Evolutionary conservation across 768 basidiomycete species (phyloP).

Genomic region (Macrolepiota albuminosa): DNA sequence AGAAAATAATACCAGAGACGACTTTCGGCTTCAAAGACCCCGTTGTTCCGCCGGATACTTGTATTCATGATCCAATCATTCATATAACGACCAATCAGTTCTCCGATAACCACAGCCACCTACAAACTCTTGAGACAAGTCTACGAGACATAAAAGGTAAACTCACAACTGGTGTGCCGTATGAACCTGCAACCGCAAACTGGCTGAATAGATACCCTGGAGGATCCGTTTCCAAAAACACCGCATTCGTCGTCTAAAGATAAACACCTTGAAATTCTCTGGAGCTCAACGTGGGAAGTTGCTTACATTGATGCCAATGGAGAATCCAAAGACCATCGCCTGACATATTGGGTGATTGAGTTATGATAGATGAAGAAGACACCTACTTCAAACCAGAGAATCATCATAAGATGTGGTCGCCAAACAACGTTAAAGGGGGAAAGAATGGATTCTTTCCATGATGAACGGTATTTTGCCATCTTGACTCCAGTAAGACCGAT

Average conservation of each 20-base stretch:
- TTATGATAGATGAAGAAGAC: neutral
- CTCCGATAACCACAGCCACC: conserved; percentile 34
- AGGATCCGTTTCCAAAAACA: conserved; percentile 20
- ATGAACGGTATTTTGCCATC: conserved; percentile 37
- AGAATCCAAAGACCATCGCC: conserved; percentile 27
- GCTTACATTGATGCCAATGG: conserved; percentile 33
- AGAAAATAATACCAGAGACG: conserved; percentile 38
- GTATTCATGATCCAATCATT: conserved; percentile 32
- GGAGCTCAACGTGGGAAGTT: neutral
- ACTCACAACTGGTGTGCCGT: conserved; percentile 34
- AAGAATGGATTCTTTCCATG: conserved; percentile 32
- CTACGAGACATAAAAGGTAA: neutral
- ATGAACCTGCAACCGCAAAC: conserved; percentile 34
- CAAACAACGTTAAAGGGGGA: conserved; percentile 38
- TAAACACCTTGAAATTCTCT: conserved; percentile 17
- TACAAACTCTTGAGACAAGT: conserved; percentile 1
- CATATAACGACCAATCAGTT: conserved; percentile 31
- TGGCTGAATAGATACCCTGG: conserved; percentile 32
- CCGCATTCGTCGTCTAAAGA: conserved; percentile 28
- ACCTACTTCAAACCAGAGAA: conserved; percentile 36
- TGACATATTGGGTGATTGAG: neutral
- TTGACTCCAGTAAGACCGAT: conserved; percentile 47
- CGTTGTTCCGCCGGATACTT: conserved; percentile 29
- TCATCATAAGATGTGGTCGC: conserved; percentile 41
- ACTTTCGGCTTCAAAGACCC: conserved; percentile 39